These are phyloP conservation scores for Citeromyces matritensis DNA, from an alignment of 805 yeast species.

Conservation along the genomic window DNA sequence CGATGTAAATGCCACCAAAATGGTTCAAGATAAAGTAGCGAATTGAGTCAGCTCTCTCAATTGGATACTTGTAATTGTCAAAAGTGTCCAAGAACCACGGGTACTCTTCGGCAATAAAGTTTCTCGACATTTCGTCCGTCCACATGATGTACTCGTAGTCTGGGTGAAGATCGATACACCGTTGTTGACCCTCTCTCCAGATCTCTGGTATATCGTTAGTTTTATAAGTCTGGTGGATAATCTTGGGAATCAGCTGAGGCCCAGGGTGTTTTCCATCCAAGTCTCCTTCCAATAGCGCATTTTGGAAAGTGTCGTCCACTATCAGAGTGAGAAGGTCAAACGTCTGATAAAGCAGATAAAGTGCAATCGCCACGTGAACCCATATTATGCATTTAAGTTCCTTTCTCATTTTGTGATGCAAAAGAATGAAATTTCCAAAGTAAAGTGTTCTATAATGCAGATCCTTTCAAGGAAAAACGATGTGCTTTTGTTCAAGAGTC, in stretches of 20 bases:
- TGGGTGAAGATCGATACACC: constrained; percentile 67
- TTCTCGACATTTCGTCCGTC: constrained; percentile 78
- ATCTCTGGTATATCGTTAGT: constrained; percentile 62
- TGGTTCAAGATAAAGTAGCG: constrained; percentile 73
- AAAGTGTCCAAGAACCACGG: constrained; percentile 79
- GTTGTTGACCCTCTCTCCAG: constrained; percentile 69
- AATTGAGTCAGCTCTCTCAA: constrained; percentile 83
- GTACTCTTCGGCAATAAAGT: constrained; percentile 64
- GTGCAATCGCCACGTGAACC: constrained; percentile 39
- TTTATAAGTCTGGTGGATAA: constrained; percentile 88
- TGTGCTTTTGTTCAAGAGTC: too few species aligned
- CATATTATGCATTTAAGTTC: constrained; percentile 48
- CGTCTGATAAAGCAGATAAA: constrained; percentile 42
- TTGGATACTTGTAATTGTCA: constrained; percentile 66
- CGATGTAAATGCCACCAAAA: constrained; percentile 85
- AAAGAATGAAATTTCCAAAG: not conserved
- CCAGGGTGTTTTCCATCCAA: constrained; percentile 30
- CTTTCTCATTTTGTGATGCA: constrained; percentile 30
- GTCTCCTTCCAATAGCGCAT: constrained; percentile 49
- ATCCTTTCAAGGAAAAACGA: too few species aligned
- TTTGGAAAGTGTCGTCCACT: constrained; percentile 55
- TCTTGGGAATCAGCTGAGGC: constrained; percentile 64
- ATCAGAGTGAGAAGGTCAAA: constrained; percentile 61
- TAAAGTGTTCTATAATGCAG: not conserved
- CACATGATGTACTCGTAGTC: constrained; percentile 80